Conservation (phyloP, 208 protist genomes). For the Lotmaria passim region DNA sequence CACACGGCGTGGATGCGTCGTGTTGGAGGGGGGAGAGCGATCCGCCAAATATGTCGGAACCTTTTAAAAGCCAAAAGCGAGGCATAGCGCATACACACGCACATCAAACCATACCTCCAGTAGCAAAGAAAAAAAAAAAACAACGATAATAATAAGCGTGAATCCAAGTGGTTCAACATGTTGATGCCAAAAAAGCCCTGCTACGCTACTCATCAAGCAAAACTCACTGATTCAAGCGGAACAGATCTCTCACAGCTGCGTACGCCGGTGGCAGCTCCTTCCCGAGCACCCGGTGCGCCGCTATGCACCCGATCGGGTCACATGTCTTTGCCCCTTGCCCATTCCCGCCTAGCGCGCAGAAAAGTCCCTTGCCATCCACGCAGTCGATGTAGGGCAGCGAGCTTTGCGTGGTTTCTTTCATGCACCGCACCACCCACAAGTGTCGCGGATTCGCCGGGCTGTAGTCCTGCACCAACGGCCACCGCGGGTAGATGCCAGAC, state of each 20-base stretch:
- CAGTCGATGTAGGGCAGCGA: conserved; percentile 25
- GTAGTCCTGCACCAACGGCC: conserved; percentile 19
- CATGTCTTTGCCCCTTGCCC: conserved; percentile 32
- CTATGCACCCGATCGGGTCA: conserved; percentile 37
- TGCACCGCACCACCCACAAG: conserved; percentile 28
- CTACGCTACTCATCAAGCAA: background rate
- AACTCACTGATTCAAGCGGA: conserved; percentile 5
- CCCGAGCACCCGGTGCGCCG: conserved; percentile 29
- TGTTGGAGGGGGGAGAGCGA: too few relatives aligned
- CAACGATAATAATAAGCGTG: background rate
- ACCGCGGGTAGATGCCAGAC: conserved; percentile 12
- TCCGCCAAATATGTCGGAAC: too few relatives aligned
- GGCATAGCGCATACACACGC: too few relatives aligned
- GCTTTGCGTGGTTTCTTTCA: conserved; percentile 23
- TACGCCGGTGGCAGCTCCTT: conserved; percentile 17
- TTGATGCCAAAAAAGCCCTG: too few relatives aligned
- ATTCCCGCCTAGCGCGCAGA: conserved; percentile 29
- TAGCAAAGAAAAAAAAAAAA: too few relatives aligned
- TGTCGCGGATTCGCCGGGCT: background rate
- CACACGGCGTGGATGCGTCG: too few relatives aligned
- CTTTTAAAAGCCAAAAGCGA: too few relatives aligned
- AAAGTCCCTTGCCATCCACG: conserved; percentile 25
- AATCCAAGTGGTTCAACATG: too few relatives aligned
- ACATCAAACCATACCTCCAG: too few relatives aligned
- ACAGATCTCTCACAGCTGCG: conserved; percentile 4